Percentiles rank a stretch among this genome's conserved stretches.
phyloP scores from a whole-genome alignment of 345 rosid genomes.

The Clausena lansium region DNA sequence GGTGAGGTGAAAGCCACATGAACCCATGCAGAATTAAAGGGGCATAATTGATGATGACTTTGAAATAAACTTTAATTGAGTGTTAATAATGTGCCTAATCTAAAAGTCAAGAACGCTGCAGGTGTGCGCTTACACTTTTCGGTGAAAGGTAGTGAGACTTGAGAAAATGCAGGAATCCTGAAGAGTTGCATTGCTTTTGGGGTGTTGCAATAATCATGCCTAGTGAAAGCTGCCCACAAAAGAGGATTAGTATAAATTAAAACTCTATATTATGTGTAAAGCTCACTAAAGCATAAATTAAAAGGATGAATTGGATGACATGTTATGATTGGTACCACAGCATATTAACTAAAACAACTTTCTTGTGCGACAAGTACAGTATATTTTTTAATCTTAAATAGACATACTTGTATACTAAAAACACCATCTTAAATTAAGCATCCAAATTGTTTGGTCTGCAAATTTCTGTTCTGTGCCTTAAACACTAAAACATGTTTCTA shows the following conservation, averaged over 20 bases:
- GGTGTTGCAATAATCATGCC: constrained; percentile 51
- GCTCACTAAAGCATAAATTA: constrained; percentile 22
- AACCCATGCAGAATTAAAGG: constrained; percentile 33
- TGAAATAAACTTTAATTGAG: constrained; percentile 33
- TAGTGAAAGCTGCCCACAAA: constrained; percentile 29
- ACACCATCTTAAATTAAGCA: background rate
- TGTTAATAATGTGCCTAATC: constrained; percentile 36
- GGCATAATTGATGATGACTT: constrained; percentile 22
- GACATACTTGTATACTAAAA: background rate
- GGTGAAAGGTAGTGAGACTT: constrained; percentile 45
- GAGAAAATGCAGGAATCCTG: constrained; percentile 52
- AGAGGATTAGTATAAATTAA: constrained; percentile 27
- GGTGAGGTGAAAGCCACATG: constrained; percentile 39
- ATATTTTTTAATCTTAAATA: background rate
- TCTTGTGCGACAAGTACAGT: background rate
- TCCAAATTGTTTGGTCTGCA: background rate
- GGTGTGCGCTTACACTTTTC: constrained; percentile 53
- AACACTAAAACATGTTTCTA: background rate
- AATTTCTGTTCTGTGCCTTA: background rate
- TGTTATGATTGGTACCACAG: constrained; percentile 28
- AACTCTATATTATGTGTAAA: constrained; percentile 32
- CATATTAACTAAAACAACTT: constrained; percentile 4
- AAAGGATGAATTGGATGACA: constrained; percentile 34
- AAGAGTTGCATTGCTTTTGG: constrained; percentile 48
- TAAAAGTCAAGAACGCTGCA: constrained; percentile 43